A percentile compares a stretch with the other conserved stretches of the same genome.
phyloP scores from a whole-genome alignment of 1,284 basidiomycete genomes.

The Butyriboletus appendiculatus region DNA sequence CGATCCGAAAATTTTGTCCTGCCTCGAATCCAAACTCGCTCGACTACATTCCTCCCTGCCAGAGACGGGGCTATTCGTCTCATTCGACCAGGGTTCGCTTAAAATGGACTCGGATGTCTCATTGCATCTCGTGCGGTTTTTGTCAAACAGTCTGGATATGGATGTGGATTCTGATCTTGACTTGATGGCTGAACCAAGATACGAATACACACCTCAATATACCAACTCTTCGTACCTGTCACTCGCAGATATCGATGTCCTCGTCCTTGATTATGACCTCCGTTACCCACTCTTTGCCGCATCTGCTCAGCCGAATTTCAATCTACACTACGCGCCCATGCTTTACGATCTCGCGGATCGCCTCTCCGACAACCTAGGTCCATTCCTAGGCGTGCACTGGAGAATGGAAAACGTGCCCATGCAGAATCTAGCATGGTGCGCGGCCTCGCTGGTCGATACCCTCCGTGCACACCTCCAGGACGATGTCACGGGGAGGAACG shows the following conservation, averaged over 20 bases:
- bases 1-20: conserved; percentile 29
- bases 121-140: conserved; percentile 11
- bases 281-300: conserved; percentile 41
- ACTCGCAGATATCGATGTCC: conserved; percentile 34
- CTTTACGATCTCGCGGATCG: conserved; percentile 41
- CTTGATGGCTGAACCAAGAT: conserved; percentile 1
- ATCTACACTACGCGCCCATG: conserved; percentile 39
- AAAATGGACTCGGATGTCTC: neutral
- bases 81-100: conserved; percentile 3
- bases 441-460: conserved; percentile 44
- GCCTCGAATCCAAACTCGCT: conserved; percentile 33
- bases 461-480: conserved; percentile 39
- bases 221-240: conserved; percentile 10
- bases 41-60: conserved; percentile 22
- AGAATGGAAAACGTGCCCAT: conserved; percentile 47
- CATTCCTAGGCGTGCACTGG: conserved; percentile 52
- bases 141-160: conserved; percentile 12
- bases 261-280: conserved; percentile 49
- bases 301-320: neutral
- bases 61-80: conserved; percentile 13
- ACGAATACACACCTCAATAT: conserved; percentile 19
- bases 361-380: conserved; percentile 35
- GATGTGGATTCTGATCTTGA: conserved; percentile 4
- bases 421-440: conserved; percentile 43
- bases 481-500: conserved; percentile 25